Conservation (phyloP, 2,329 filamentous ascomycete species). For the Paecilomyces variotii region DNA sequence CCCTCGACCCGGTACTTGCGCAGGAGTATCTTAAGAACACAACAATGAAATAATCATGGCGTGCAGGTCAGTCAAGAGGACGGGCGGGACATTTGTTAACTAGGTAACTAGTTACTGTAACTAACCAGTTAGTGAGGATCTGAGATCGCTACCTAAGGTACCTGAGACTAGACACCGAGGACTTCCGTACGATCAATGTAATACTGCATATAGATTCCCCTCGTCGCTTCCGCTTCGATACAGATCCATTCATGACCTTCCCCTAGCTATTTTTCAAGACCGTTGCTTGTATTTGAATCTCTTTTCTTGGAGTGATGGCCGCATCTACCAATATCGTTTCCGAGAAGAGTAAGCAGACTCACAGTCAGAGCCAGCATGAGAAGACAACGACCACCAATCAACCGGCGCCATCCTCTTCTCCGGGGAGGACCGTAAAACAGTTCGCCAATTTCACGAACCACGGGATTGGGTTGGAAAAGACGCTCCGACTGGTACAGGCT, state of each 20-base stretch:
- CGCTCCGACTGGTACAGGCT: slow-evolving; percentile 31
- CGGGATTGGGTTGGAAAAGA: slow-evolving; percentile 29
- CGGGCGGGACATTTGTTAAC: background rate
- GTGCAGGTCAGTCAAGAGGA: background rate
- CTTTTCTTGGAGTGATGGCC: background rate
- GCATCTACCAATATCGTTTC: background rate
- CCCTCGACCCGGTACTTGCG: background rate
- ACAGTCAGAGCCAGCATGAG: background rate
- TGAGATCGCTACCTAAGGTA: too few species aligned
- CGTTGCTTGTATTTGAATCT: background rate
- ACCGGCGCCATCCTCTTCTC: background rate
- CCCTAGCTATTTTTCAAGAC: background rate
- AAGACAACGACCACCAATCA: background rate
- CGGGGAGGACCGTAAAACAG: slow-evolving; percentile 10
- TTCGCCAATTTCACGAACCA: slow-evolving; percentile 25
- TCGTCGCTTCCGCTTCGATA: background rate
- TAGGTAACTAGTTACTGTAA: background rate
- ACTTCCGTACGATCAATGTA: background rate
- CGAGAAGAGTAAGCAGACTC: background rate
- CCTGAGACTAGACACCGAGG: background rate
- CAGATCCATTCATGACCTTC: background rate
- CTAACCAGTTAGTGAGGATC: too few species aligned
- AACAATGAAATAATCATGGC: background rate
- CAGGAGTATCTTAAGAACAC: background rate
- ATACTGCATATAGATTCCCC: background rate